A percentile compares a stretch with the other conserved stretches of the same genome.
These are phyloP conservation scores for Chlamydomonas incerta DNA, from an alignment of 139 green algal genomes.

Conservation along the genomic window DNA sequence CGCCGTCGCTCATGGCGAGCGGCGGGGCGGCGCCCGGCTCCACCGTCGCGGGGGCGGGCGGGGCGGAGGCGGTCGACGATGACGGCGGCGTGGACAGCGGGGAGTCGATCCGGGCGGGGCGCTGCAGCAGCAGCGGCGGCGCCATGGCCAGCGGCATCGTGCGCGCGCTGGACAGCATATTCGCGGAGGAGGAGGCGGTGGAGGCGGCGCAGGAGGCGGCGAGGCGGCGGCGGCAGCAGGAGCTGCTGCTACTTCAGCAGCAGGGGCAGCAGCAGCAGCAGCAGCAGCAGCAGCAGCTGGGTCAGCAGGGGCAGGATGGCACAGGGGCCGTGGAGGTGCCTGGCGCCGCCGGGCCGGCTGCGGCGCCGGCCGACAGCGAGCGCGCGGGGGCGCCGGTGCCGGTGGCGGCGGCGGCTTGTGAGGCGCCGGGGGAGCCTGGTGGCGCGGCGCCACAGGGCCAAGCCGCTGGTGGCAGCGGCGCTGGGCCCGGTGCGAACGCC, in stretches of 20 bases:
- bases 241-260: background rate
- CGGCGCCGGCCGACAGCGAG: no score
- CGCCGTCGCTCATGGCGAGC: no score
- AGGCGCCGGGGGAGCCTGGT: no score
- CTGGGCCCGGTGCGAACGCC: no score
- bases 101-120: background rate
- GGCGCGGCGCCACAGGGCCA: no score
- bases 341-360: no score
- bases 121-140: constrained; percentile 25
- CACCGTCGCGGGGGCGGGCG: background rate
- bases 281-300: background rate
- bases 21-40: no score
- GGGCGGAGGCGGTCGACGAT: background rate
- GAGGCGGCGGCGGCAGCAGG: background rate
- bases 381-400: no score
- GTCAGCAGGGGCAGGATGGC: no score
- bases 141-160: constrained; percentile 2
- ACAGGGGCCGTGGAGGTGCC: no score
- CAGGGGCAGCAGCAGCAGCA: background rate
- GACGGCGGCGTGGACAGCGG: background rate
- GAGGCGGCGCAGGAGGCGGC: background rate
- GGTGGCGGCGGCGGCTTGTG: no score
- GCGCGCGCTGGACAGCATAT: constrained; percentile 34
- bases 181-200: constrained; percentile 19
- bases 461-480: no score